Evolutionary conservation across 2,329 filamentous ascomycete species (phyloP), one percentile per base, ranked within the genome.

Genomic region (Pestalotiopsis sp.): DNA sequence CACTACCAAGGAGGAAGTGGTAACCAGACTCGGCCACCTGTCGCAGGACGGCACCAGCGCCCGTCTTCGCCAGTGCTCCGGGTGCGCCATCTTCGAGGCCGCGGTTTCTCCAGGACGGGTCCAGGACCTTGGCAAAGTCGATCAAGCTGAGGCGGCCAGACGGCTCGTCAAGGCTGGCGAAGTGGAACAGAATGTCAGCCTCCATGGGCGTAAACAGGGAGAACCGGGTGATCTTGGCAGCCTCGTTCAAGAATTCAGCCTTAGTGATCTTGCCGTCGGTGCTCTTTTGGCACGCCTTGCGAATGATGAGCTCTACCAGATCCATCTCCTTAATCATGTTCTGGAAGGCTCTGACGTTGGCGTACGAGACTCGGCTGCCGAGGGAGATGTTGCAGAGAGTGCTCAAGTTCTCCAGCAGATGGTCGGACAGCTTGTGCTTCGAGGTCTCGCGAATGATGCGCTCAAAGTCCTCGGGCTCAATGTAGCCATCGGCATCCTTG

Each of bases 301-400:
- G 90, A 71, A 99, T 88, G 77, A 99, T 94, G 72, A 97, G 84
- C 83, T 99, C 96, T 63, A 98, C 93, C 75, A 98, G 87, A 76
- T 99, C 96, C 93, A 99, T 98, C 82, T 98, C 94, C 76, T 92
- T 91, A 74, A 99, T 95, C 81, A 99, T 91, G 79, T 99, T 99
- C 84, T 97, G 94, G 84, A 99, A 99, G 48, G 96, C 96, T 72
- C 96, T 90, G 39, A 99, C 96, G 78, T 97, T 98, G 78, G 96
- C 94, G 78, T 99, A 99, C 6, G 94, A 98, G 74, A 99, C 96
- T 83, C 97, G 97, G 84, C 90, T 96, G 70, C 94, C 91, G 40
- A 91, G 86, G 7, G 93, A 94, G 79, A 98, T 97, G 82, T 98
- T 98, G 88, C 95, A 98, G 55, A 99, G 88, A 0, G 94, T 96